These are phyloP conservation scores for Metarhizium album DNA, from an alignment of 2,329 filamentous ascomycete species.

Conservation along the genomic window DNA sequence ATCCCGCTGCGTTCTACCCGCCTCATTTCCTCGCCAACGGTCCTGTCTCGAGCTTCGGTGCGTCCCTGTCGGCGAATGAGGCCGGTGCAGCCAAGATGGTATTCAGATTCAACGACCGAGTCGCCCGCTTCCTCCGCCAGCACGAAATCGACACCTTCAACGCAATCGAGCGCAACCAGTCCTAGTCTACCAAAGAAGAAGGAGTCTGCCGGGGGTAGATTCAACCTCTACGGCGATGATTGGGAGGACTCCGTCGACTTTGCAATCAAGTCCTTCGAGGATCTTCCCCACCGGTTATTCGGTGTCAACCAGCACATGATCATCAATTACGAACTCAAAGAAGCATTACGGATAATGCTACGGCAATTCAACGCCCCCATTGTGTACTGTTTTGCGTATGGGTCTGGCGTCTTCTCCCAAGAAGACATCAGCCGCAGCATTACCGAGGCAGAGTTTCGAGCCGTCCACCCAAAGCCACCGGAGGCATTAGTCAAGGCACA, in stretches of 20 bases:
- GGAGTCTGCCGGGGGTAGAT: conserved; percentile 20
- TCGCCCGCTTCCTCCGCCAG: background rate
- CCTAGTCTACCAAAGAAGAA: conserved; percentile 6
- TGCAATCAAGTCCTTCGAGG: conserved; percentile 32
- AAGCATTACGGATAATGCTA: conserved; percentile 74
- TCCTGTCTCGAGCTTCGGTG: conserved; percentile 5
- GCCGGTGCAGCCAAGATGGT: conserved; percentile 5
- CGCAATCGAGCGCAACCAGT: conserved; percentile 9
- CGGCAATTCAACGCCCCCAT: conserved; percentile 91
- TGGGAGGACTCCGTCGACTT: conserved; percentile 34
- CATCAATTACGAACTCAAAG: conserved; percentile 92
- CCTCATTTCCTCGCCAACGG: conserved; percentile 6
- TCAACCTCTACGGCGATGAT: conserved; percentile 27
- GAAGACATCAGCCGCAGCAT: conserved; percentile 39
- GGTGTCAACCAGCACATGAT: conserved; percentile 94
- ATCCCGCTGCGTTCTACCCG: conserved; percentile 12
- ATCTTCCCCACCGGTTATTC: conserved; percentile 47
- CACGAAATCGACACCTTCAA: background rate
- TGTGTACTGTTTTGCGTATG: conserved; percentile 93
- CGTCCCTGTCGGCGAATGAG: conserved; percentile 3
- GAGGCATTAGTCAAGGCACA: conserved; percentile 75
- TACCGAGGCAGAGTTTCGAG: conserved; percentile 44
- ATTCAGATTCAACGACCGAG: background rate
- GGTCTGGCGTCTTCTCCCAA: conserved; percentile 92
- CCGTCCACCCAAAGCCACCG: conserved; percentile 73